These are phyloP conservation scores for Micractinium sp. DNA, from an alignment of 139 green algal genomes.

Conservation along the genomic window DNA sequence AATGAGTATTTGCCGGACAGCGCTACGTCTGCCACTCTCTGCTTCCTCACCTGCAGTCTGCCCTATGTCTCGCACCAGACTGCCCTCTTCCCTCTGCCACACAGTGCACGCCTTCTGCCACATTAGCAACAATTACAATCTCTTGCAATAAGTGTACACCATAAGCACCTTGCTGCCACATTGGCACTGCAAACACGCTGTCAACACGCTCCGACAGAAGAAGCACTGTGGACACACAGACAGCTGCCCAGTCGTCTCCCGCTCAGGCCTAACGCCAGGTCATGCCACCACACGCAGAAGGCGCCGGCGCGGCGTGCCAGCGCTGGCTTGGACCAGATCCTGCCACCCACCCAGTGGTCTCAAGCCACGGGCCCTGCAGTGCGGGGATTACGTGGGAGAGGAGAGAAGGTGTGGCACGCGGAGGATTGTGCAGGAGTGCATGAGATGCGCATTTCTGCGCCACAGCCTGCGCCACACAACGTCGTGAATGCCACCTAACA, in stretches of 20 bases:
- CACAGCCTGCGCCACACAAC: not conserved
- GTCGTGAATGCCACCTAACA: too few relatives aligned
- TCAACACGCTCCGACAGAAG: too few relatives aligned
- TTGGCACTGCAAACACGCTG: not conserved
- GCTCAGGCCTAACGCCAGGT: not conserved
- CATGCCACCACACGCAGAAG: not conserved
- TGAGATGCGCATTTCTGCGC: not conserved
- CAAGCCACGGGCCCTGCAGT: not conserved
- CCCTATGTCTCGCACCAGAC: too few relatives aligned
- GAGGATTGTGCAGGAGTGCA: not conserved
- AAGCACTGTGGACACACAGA: too few relatives aligned
- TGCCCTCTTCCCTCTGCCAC: too few relatives aligned
- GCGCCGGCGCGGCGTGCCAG: not conserved
- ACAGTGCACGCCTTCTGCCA: not conserved
- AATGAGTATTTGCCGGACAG: not conserved
- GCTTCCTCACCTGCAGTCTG: too few relatives aligned
- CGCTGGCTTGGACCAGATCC: not conserved
- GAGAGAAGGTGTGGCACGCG: too few relatives aligned
- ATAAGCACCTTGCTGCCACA: not conserved
- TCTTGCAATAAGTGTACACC: not conserved
- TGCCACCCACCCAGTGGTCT: not conserved
- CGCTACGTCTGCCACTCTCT: too few relatives aligned
- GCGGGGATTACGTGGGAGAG: not conserved
- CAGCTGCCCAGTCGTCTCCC: too few relatives aligned
- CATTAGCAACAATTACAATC: not conserved